These are phyloP conservation scores for Penicillium digitatum DNA, from an alignment of 2,329 filamentous ascomycete genomes.

Conservation along the genomic window DNA sequence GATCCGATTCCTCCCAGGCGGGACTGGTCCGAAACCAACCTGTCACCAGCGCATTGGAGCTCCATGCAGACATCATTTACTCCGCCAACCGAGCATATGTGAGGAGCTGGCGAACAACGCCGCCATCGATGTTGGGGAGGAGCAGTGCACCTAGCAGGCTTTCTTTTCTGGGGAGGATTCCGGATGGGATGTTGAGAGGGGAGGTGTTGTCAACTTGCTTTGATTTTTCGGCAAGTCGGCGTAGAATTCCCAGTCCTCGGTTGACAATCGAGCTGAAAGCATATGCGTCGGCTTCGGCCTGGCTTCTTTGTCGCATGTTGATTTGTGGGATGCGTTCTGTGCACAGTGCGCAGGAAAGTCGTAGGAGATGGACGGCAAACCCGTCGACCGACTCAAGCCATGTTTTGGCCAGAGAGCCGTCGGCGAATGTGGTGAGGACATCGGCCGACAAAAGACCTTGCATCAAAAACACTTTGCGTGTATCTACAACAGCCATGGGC, in stretches of 20 bases:
- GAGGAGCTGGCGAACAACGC: conserved; percentile 64
- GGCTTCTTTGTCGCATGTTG: conserved; percentile 35
- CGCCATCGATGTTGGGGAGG: conserved; percentile 61
- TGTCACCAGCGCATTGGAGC: neutral
- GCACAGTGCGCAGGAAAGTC: conserved; percentile 69
- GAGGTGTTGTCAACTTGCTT: conserved; percentile 52
- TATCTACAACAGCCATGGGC: conserved; percentile 67
- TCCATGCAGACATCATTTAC: conserved; percentile 20
- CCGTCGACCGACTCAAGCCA: conserved; percentile 84
- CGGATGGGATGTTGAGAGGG: conserved; percentile 52
- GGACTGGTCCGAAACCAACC: neutral
- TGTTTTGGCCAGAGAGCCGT: conserved; percentile 65
- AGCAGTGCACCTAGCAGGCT: conserved; percentile 64
- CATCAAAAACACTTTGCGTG: conserved; percentile 82
- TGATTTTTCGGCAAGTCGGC: conserved; percentile 63
- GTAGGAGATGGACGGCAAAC: conserved; percentile 74
- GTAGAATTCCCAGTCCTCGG: conserved; percentile 64
- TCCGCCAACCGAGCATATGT: conserved; percentile 57
- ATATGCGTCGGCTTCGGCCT: conserved; percentile 42
- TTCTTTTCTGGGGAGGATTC: conserved; percentile 63
- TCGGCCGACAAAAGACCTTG: conserved; percentile 89
- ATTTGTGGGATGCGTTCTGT: conserved; percentile 53
- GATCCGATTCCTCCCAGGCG: neutral
- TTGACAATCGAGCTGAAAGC: conserved; percentile 56
- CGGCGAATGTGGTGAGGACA: conserved; percentile 75